Base-by-base conservation (phyloP, 768 basidiomycete species). In the Phaffia tasmanica region DNA sequence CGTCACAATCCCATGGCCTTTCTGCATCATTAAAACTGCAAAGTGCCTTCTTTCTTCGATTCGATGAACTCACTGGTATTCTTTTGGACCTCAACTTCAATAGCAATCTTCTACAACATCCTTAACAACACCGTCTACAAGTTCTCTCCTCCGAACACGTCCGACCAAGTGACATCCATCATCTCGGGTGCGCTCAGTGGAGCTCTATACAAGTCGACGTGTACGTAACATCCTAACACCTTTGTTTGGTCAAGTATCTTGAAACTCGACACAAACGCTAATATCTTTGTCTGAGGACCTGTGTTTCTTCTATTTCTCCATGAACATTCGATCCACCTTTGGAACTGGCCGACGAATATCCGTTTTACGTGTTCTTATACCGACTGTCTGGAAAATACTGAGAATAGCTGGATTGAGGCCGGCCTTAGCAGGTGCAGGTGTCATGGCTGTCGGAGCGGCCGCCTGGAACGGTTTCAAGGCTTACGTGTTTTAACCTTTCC, bases 91-190 rank as follows among this genome's bases (percentile, higher is more conserved):
- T 25, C 16, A 16, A 32, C 42, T 11, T 25, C 51, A 42, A 70
- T 76, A 99, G 94, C 94, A 64, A 84, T 99, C 71, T 83, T 87
- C 72, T 99, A 99, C 80, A 99, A 99, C 78, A 87, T 85, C 71
- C 83, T 97, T 79, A 98, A 97, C 81, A 94, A 93, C 68, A 83
- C 86, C 63, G 88, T 98, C 73, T 94, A 97, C 77, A 80, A 83
- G 66, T 79, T 85, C 75, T 84, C 94, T 75, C 91, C 93, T 70
- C 35, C 35, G 35, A 84, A 87, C 77, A 32, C 27, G 19, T 94
- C 98, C 77, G 95, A 99, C 75, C 85, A 83, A 56, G 81, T 84
- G 70, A 92, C 93, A 69, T 90, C 88, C 72, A 90, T 98, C 85
- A 82, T 84, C 53, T 93, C 94, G 65, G 94, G 92, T 42, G 92